Conservation (phyloP, 2,329 filamentous ascomycete species). For the Thelonectria blattea region DNA sequence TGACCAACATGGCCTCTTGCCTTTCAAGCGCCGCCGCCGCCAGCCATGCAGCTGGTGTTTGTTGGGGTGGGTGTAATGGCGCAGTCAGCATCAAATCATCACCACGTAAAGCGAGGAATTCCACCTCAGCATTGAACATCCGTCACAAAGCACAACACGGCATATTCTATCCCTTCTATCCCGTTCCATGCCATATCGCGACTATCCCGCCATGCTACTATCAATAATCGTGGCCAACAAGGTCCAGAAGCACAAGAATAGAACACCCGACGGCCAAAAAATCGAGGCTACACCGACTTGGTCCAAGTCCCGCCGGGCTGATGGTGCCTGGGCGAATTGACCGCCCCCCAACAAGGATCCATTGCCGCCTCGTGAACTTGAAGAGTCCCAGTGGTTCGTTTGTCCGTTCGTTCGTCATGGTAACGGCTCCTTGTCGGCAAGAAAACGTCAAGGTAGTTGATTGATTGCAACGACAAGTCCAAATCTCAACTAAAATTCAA, state of each 20-base stretch:
- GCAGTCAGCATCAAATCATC: slow-evolving; percentile 22
- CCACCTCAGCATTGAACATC: too few species aligned
- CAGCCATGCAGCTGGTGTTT: not conserved
- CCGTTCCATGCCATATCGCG: not conserved
- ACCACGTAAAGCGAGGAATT: slow-evolving; percentile 1
- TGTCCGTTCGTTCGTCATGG: slow-evolving; percentile 30
- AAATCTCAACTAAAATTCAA: too few species aligned
- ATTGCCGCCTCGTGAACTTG: slow-evolving; percentile 2
- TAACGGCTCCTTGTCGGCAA: slow-evolving; percentile 26
- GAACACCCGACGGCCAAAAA: slow-evolving; percentile 1
- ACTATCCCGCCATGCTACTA: not conserved
- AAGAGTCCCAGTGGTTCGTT: not conserved
- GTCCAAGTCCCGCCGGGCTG: slow-evolving; percentile 13
- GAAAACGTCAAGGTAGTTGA: not conserved
- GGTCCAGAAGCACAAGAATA: slow-evolving; percentile 12
- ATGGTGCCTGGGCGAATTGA: slow-evolving; percentile 14
- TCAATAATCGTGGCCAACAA: not conserved
- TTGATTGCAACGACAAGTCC: too few species aligned
- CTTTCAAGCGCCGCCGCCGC: slow-evolving; percentile 3
- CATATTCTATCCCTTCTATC: not conserved
- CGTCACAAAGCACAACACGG: not conserved
- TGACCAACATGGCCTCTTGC: slow-evolving; percentile 14
- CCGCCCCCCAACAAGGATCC: slow-evolving; percentile 4
- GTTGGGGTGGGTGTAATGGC: slow-evolving; percentile 12
- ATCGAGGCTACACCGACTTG: slow-evolving; percentile 12